phyloP scores from a whole-genome alignment of 441 rosid genomes.

The Brassica hybrid region DNA sequence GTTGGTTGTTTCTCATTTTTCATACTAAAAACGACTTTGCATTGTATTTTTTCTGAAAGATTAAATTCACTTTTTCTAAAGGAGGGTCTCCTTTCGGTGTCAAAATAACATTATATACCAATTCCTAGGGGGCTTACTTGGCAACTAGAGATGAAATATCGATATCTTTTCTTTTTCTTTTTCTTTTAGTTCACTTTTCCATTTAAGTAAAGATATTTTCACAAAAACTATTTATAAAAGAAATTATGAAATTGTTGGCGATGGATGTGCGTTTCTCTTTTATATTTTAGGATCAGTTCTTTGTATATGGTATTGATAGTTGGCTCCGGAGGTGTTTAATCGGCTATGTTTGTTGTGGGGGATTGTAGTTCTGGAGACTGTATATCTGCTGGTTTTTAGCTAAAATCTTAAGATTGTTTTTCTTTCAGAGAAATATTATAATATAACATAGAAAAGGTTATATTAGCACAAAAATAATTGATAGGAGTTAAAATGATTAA shows the following conservation, averaged over 20 bases:
- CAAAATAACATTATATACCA: conserved; percentile 17
- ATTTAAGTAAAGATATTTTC: background rate
- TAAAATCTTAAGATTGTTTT: background rate
- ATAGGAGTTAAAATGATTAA: no score
- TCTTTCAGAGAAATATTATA: no score
- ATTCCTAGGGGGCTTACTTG: conserved; percentile 26
- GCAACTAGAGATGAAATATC: conserved; percentile 28
- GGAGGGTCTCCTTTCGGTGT: conserved; percentile 23
- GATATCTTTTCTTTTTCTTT: background rate
- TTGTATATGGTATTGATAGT: background rate
- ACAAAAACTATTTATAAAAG: background rate
- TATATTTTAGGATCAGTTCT: background rate
- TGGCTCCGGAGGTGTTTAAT: background rate
- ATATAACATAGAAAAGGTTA: no score
- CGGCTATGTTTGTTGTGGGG: background rate
- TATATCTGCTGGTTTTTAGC: background rate
- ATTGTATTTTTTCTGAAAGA: background rate
- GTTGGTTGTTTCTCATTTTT: conserved; percentile 4
- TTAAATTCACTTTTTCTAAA: conserved; percentile 23
- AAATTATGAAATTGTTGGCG: background rate
- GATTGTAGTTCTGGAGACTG: background rate
- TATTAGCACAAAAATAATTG: no score
- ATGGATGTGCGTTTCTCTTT: background rate
- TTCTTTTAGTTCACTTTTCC: background rate
- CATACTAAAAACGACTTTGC: conserved; percentile 4